Evolutionary conservation across 2,329 filamentous ascomycete species (phyloP).

Genomic region (Elsinoe australis): DNA sequence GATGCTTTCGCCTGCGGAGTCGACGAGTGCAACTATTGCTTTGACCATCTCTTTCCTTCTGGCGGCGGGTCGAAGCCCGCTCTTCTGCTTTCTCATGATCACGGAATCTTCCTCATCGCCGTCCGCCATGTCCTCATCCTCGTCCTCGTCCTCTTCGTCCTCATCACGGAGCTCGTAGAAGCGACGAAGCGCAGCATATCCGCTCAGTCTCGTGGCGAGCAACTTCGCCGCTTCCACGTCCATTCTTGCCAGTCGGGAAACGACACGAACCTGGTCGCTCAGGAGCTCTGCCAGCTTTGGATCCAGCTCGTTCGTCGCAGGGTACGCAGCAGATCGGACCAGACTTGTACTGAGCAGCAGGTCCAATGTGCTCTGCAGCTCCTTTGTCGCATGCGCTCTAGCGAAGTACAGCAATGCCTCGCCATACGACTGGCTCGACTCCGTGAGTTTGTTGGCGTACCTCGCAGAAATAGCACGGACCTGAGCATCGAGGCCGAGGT

Average conservation of each 20-base stretch:
- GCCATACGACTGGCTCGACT: conserved; percentile 69
- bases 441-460: conserved; percentile 70
- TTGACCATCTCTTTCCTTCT: conserved; percentile 63
- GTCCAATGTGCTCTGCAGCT: conserved; percentile 78
- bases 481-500: conserved; percentile 69
- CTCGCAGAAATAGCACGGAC: conserved; percentile 78
- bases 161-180: conserved; percentile 87
- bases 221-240: conserved; percentile 78
- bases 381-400: conserved; percentile 66
- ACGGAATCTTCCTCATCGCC: not conserved
- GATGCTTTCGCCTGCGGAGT: conserved; percentile 82
- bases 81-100: conserved; percentile 7
- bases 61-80: conserved; percentile 46
- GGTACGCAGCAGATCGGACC: conserved; percentile 74
- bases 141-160: conserved; percentile 30
- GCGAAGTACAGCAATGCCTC: conserved; percentile 87
- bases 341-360: conserved; percentile 81
- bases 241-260: conserved; percentile 63
- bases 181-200: conserved; percentile 81
- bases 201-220: conserved; percentile 76
- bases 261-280: conserved; percentile 60
- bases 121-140: conserved; percentile 5
- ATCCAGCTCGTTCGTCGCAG: conserved; percentile 64
- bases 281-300: conserved; percentile 62
- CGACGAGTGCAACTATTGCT: conserved; percentile 73